Evolutionary conservation across 2,329 filamentous ascomycete species (phyloP).

Genomic region (Fonsecaea multimorphosa): DNA sequence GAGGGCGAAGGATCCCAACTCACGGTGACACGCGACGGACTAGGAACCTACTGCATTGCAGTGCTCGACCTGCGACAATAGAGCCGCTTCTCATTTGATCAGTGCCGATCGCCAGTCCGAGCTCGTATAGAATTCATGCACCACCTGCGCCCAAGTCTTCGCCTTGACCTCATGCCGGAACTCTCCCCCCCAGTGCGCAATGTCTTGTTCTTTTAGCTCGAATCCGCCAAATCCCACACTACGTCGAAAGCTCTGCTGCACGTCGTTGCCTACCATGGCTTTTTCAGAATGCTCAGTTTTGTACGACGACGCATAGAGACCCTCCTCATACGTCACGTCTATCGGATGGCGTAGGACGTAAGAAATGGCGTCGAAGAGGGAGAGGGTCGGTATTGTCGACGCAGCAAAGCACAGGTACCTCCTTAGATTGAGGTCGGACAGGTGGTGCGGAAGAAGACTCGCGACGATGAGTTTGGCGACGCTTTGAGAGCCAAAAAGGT

Average conservation of each 20-base stretch:
- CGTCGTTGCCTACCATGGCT: not conserved
- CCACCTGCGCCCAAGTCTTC: slow-evolving; percentile 8
- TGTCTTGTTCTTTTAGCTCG: slow-evolving; percentile 1
- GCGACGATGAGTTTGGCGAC: slow-evolving; percentile 12
- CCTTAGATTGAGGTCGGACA: not conserved
- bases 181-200: not conserved
- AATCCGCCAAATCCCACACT: slow-evolving; percentile 5
- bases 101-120: not conserved
- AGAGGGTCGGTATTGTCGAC: slow-evolving; percentile 2
- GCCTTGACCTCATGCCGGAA: not conserved
- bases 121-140: slow-evolving; percentile 7
- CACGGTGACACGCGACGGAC: not conserved
- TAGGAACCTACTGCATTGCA: not conserved
- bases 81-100: not conserved
- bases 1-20: not conserved
- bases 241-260: not conserved
- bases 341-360: slow-evolving; percentile 19
- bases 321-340: slow-evolving; percentile 6
- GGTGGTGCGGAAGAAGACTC: slow-evolving; percentile 12
- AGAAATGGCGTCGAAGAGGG: slow-evolving; percentile 18
- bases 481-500: not conserved
- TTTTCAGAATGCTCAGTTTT: not conserved
- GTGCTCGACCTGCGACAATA: not conserved
- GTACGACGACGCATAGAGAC: not conserved
- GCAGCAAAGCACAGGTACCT: slow-evolving; percentile 17